Conservation (phyloP, 1,284 basidiomycete species). For the Boletellus dicymbophilus region DNA sequence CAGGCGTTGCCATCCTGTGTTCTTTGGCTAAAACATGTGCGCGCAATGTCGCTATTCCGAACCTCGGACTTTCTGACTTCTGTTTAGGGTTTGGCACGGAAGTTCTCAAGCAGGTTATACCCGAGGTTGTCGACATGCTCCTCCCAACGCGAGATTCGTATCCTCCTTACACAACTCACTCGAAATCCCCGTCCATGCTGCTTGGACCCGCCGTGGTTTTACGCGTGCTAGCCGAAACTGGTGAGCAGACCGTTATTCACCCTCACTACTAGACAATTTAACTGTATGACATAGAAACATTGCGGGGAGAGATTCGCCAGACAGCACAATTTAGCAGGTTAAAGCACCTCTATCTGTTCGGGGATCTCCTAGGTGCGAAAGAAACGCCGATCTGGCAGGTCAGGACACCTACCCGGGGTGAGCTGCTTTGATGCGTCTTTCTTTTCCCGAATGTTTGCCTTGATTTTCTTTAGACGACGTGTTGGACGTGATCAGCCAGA, state of each 20-base stretch:
- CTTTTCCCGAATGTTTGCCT: neutral
- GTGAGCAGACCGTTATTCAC: neutral
- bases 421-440: too few relatives aligned
- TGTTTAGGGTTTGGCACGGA: slow-evolving; percentile 11
- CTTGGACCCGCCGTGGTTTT: slow-evolving; percentile 14
- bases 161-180: neutral
- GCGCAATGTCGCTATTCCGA: neutral
- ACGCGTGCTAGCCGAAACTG: slow-evolving; percentile 11
- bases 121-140: slow-evolving; percentile 13
- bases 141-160: slow-evolving; percentile 4
- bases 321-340: slow-evolving; percentile 7
- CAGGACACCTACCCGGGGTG: slow-evolving; percentile 10
- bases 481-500: slow-evolving; percentile 11
- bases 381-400: slow-evolving; percentile 14
- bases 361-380: slow-evolving; percentile 8
- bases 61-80: neutral
- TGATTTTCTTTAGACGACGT: slow-evolving; percentile 5
- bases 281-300: slow-evolving; percentile 3
- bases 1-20: slow-evolving; percentile 10
- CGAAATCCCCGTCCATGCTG: slow-evolving; percentile 5
- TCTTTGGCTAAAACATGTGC: slow-evolving; percentile 15
- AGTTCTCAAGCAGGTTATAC: slow-evolving; percentile 5
- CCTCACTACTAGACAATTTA: neutral
- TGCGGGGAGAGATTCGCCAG: slow-evolving; percentile 10
- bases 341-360: slow-evolving; percentile 12